These are phyloP conservation scores for Stagonosporopsis rhizophila DNA, from an alignment of 2,329 filamentous ascomycete genomes.

Conservation along the genomic window DNA sequence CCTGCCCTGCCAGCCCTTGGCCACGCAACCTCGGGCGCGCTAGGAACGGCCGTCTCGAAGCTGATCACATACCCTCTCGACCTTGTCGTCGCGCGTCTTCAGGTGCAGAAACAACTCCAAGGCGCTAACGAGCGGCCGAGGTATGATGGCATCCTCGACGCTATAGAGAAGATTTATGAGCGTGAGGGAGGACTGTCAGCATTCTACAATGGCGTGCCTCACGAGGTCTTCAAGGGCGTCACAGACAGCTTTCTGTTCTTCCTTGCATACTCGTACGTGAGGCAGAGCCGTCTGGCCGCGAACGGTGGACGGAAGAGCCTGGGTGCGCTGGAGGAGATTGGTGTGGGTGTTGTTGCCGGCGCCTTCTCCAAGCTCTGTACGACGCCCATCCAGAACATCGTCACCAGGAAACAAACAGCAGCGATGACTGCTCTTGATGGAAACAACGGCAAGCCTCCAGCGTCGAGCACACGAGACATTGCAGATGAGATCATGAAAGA, in stretches of 20 bases:
- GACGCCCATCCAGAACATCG: slow-evolving; percentile 81
- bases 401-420: slow-evolving; percentile 80
- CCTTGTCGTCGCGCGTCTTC: slow-evolving; percentile 80
- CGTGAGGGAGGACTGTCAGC: slow-evolving; percentile 73
- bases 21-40: slow-evolving; percentile 80
- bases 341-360: slow-evolving; percentile 75
- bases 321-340: slow-evolving; percentile 73
- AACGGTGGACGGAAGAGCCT: slow-evolving; percentile 52
- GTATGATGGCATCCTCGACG: slow-evolving; percentile 73
- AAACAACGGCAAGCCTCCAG: slow-evolving; percentile 35
- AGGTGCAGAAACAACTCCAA: slow-evolving; percentile 72
- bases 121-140: slow-evolving; percentile 52
- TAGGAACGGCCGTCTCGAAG: slow-evolving; percentile 80
- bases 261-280: slow-evolving; percentile 73
- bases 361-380: slow-evolving; percentile 78
- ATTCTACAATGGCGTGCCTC: slow-evolving; percentile 64
- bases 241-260: slow-evolving; percentile 87
- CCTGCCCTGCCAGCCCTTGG: slow-evolving; percentile 74
- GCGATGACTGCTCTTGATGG: slow-evolving; percentile 56
- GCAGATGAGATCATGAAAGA: slow-evolving; percentile 69
- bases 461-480: slow-evolving; percentile 61
- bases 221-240: slow-evolving; percentile 56
- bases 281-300: slow-evolving; percentile 51
- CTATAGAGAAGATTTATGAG: slow-evolving; percentile 72
- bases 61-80: slow-evolving; percentile 81